Conservation (phyloP, 352 stramenopile species). For the Globisporangium cystogenes region DNA sequence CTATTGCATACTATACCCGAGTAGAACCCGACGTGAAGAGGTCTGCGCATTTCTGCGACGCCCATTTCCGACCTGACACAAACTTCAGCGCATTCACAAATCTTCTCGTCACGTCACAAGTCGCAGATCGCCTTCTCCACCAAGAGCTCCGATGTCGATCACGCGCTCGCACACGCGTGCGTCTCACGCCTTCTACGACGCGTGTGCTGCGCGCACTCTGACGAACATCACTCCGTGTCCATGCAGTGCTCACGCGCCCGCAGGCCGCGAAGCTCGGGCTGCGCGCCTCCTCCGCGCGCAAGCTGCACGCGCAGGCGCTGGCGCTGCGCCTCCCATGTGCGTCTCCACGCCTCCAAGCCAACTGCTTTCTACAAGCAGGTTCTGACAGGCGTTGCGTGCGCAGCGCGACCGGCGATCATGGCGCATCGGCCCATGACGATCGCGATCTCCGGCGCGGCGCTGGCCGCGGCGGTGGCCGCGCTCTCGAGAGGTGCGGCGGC, state of each 20-base stretch:
- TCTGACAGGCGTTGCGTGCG: too few species aligned
- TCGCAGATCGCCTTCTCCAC: too few species aligned
- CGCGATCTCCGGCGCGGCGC: conserved; percentile 37
- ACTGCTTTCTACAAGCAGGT: too few species aligned
- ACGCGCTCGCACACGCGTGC: conserved; percentile 13
- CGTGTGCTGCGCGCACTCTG: too few species aligned
- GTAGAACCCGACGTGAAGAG: background rate
- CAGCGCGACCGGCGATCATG: conserved; percentile 13
- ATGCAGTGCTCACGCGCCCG: conserved; percentile 35
- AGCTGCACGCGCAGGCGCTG: conserved; percentile 22
- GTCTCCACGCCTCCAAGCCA: background rate
- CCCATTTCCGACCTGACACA: background rate
- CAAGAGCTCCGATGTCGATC: conserved; percentile 10
- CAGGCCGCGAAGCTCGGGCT: conserved; percentile 27
- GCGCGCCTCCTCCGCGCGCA: conserved; percentile 27
- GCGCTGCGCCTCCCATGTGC: conserved; percentile 22
- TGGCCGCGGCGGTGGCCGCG: conserved; percentile 38
- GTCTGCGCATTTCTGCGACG: background rate
- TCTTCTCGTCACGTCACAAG: background rate
- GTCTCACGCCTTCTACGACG: background rate
- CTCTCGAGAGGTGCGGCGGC: conserved; percentile 24
- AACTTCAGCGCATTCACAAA: background rate
- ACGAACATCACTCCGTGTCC: too few species aligned
- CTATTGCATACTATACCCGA: background rate
- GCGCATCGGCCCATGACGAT: conserved; percentile 6